A percentile compares a stretch with the other conserved stretches of the same genome.
phyloP scores from a whole-genome alignment of 805 yeast species.

The Candida odintsovae region DNA sequence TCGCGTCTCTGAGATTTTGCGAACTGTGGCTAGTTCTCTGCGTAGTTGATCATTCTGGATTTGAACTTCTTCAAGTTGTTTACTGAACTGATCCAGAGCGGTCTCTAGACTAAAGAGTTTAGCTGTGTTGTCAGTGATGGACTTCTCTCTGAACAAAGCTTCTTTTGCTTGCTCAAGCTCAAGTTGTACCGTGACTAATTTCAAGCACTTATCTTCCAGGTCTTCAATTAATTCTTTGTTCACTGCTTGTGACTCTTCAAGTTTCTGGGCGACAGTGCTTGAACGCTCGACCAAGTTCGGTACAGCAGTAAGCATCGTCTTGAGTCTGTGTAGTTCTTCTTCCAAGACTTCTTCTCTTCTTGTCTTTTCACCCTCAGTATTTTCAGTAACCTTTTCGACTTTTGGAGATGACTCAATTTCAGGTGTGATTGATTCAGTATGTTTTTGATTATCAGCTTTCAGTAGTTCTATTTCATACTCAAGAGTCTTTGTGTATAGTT shows the following conservation, averaged over 20 bases:
- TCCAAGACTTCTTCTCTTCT: background rate
- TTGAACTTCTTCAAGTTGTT: conserved; percentile 57
- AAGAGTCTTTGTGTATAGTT: conserved; percentile 12
- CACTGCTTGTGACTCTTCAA: conserved; percentile 16
- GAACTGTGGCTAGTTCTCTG: conserved; percentile 49
- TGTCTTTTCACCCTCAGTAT: background rate
- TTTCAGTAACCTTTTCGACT: background rate
- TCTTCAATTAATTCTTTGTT: conserved; percentile 20
- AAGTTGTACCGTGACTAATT: conserved; percentile 35
- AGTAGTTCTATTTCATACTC: conserved; percentile 20
- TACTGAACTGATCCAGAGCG: conserved; percentile 49
- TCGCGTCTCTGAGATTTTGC: conserved; percentile 51
- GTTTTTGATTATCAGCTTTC: conserved; percentile 7
- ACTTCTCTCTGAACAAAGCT: conserved; percentile 15
- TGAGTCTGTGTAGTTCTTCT: conserved; percentile 11
- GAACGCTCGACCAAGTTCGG: conserved; percentile 8
- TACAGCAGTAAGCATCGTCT: conserved; percentile 8
- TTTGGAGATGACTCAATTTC: background rate
- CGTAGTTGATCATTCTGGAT: conserved; percentile 52
- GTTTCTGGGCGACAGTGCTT: conserved; percentile 1
- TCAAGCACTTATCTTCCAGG: conserved; percentile 21
- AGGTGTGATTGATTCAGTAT: conserved; percentile 8
- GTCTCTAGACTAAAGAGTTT: conserved; percentile 37
- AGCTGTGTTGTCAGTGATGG: background rate
- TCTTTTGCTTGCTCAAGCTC: conserved; percentile 34